phyloP scores from a whole-genome alignment of 176 grass and related monocot species.

The Avena sativa region DNA sequence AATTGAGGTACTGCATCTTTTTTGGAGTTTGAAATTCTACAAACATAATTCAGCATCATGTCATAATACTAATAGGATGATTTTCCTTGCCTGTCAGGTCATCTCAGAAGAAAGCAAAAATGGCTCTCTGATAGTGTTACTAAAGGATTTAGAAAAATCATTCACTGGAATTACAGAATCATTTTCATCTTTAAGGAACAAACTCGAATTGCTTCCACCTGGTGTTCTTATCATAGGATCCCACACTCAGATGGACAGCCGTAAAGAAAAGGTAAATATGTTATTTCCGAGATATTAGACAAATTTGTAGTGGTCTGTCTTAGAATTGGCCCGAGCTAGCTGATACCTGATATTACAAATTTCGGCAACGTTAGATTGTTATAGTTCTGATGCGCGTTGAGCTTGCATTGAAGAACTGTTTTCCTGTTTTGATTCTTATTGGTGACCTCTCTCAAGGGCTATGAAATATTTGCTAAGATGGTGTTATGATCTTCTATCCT shows the following conservation, averaged over 20 bases:
- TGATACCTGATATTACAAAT: background rate
- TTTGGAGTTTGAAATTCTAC: background rate
- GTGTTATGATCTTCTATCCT: slow-evolving; percentile 45
- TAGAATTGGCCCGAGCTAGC: slow-evolving; percentile 5
- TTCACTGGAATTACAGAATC: slow-evolving; percentile 83
- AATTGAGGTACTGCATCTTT: slow-evolving; percentile 66
- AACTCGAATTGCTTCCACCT: slow-evolving; percentile 74
- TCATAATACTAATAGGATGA: slow-evolving; percentile 33
- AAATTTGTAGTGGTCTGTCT: background rate
- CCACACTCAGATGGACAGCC: slow-evolving; percentile 90
- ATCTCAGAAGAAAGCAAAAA: slow-evolving; percentile 91
- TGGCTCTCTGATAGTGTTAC: slow-evolving; percentile 83
- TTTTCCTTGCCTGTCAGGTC: slow-evolving; percentile 65
- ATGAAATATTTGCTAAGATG: slow-evolving; percentile 44
- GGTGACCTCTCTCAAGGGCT: background rate
- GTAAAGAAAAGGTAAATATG: slow-evolving; percentile 95
- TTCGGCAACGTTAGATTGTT: slow-evolving; percentile 9
- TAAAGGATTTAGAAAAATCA: slow-evolving; percentile 98
- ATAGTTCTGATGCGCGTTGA: background rate
- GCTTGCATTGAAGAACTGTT: slow-evolving; percentile 13
- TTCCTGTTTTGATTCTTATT: slow-evolving; percentile 28
- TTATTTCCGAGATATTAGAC: slow-evolving; percentile 32
- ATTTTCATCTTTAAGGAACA: slow-evolving; percentile 76
- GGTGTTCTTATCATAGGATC: slow-evolving; percentile 94
- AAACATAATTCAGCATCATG: background rate